phyloP scores from a whole-genome alignment of 805 yeast genomes.

The Barnettozyma salicaria region DNA sequence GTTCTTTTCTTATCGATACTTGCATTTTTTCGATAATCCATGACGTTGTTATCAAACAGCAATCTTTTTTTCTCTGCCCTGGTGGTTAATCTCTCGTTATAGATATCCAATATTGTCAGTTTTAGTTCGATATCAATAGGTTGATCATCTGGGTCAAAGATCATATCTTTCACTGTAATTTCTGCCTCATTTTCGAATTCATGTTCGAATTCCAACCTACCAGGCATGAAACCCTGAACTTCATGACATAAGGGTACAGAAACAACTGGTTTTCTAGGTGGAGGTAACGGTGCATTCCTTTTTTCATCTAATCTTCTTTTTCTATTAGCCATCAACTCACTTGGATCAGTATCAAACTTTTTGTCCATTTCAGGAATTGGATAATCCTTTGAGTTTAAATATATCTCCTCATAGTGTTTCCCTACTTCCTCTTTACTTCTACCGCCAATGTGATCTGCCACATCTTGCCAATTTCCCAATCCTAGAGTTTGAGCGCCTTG shows the following conservation, averaged over 20 bases:
- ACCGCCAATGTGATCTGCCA: constrained; percentile 94
- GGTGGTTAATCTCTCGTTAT: constrained; percentile 80
- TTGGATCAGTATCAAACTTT: constrained; percentile 58
- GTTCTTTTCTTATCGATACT: constrained; percentile 78
- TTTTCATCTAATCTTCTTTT: constrained; percentile 68
- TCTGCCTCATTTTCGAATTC: constrained; percentile 98
- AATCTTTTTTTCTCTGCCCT: constrained; percentile 91
- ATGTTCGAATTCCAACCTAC: constrained; percentile 91
- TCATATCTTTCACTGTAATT: constrained; percentile 87
- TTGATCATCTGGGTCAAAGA: constrained; percentile 89
- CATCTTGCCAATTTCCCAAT: constrained; percentile 95
- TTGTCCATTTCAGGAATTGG: constrained; percentile 86
- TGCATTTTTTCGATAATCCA: constrained; percentile 80
- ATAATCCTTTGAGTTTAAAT: constrained; percentile 62
- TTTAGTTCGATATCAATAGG: constrained; percentile 86
- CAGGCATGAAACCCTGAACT: constrained; percentile 98
- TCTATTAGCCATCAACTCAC: constrained; percentile 62
- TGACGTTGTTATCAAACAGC: constrained; percentile 64
- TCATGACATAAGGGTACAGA: constrained; percentile 96
- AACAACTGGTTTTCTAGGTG: constrained; percentile 82
- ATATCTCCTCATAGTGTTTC: constrained; percentile 68
- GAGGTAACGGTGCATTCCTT: constrained; percentile 69
- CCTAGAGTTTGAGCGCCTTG: constrained; percentile 93
- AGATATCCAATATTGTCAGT: constrained; percentile 79
- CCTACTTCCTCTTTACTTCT: constrained; percentile 89